Evolutionary conservation across 2,329 filamentous ascomycete genomes (phyloP), one percentile per base, ranked within the genome.

Genomic region (Geosmithia morbida): DNA sequence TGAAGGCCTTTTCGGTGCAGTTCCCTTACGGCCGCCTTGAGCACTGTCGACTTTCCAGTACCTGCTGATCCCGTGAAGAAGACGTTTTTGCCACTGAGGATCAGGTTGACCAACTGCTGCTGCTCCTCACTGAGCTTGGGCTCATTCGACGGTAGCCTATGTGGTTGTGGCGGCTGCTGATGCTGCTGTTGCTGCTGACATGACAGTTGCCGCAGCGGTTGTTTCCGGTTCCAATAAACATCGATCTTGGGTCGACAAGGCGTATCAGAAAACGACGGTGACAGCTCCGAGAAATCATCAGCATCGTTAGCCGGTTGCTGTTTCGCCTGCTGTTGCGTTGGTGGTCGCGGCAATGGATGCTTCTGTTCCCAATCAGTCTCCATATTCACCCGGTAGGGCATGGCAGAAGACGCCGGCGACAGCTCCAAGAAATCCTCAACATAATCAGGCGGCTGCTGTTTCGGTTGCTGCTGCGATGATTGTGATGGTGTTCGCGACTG

Each of bases 1-100:
- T 18, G 54, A 39, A 59, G 44, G 0, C 26, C 44, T 8, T 2
- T 41, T 0, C 2, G 20, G 14, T 39, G 3, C 1, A 60, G 49
- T 26, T 18, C 50, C 19, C 44, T 20, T 0, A 57, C 52, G 0
- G 55, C 55, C 5, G 52, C 52, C 22, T 54, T 55, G 1, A 60
- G 33, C 1, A 56, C 56, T 2, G 56, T 58, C 0, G 57, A 61
- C 17, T 61, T 61, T 4, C 57, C 58, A 4, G 51, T 57, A 1
- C 79, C 79, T 14, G 78, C 79, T 0, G 75, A 77, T 8, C 79
- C 79, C 0, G 77, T 82, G 53, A 75, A 82, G 55, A 82, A 83
- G 10, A 82, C 73, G 47, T 82, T 82, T 2, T 55, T 51, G 0
- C 76, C 73, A 2, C 59, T 61, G 3, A 67, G 49, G 22, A 80